Evolutionary conservation across 2,329 filamentous ascomycete species (phyloP).

Genomic region (Ceratocystis huliohia): DNA sequence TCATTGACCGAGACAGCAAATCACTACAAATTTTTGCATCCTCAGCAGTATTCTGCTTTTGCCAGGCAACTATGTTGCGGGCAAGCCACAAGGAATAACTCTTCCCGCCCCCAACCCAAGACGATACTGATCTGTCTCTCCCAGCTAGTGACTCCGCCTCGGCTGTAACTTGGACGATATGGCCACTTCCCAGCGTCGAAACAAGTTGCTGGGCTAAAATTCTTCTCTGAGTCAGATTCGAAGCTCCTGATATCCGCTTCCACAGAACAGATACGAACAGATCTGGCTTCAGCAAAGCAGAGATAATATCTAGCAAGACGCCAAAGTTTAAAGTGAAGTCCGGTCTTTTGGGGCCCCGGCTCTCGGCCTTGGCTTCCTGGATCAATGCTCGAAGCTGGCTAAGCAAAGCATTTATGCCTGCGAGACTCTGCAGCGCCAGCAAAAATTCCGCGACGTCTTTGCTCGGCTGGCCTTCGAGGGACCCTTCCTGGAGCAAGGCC

Average conservation of each 20-base stretch:
- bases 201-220: conserved; percentile 34
- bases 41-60: conserved; percentile 26
- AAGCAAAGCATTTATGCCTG: conserved; percentile 65
- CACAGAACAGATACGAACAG: conserved; percentile 9
- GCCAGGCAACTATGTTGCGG: conserved; percentile 43
- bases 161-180: conserved; percentile 38
- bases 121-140: not conserved
- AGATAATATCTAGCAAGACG: conserved; percentile 35
- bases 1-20: conserved; percentile 47
- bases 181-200: conserved; percentile 37
- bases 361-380: conserved; percentile 34
- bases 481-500: conserved; percentile 44
- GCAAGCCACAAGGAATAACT: conserved; percentile 62
- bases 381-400: conserved; percentile 54
- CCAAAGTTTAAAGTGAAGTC: conserved; percentile 34
- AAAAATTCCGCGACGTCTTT: conserved; percentile 41
- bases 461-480: conserved; percentile 21
- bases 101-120: conserved; percentile 53
- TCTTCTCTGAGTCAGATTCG: conserved; percentile 24
- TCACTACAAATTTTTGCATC: conserved; percentile 34
- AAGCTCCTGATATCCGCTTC: conserved; percentile 22
- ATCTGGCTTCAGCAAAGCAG: conserved; percentile 20
- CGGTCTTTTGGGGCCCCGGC: conserved; percentile 30
- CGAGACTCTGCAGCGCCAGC: conserved; percentile 55
- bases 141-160: conserved; percentile 34